Percentiles rank a stretch among this genome's conserved stretches.
Evolutionary conservation across 371 early-diverging fungal species (phyloP).

Genomic region (Apophysomyces elegans): DNA sequence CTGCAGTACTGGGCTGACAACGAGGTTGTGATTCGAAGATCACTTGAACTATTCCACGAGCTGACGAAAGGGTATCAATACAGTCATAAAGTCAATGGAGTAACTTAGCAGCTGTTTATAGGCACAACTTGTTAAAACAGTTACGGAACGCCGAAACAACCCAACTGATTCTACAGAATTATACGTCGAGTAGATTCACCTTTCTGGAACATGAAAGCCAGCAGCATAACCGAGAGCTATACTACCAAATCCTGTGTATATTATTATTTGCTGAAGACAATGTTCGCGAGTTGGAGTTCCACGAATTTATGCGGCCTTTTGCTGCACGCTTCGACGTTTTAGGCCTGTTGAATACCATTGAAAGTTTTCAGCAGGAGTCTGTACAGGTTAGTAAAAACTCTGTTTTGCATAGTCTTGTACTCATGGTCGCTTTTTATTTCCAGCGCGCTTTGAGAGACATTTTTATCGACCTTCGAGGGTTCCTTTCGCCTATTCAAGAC

Average conservation of each 20-base stretch:
- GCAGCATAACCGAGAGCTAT: conserved; percentile 61
- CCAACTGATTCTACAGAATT: conserved; percentile 69
- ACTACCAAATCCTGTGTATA: conserved; percentile 77
- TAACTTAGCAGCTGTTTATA: background rate
- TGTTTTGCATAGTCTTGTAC: background rate
- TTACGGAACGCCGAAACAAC: conserved; percentile 75
- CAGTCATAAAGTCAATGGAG: background rate
- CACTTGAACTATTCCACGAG: conserved; percentile 66
- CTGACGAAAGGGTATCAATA: conserved; percentile 29
- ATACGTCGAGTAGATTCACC: conserved; percentile 67
- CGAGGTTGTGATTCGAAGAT: conserved; percentile 27
- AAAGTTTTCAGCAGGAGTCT: conserved; percentile 47
- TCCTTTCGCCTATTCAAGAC: conserved; percentile 64
- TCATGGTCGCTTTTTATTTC: background rate
- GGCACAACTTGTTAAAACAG: conserved; percentile 19
- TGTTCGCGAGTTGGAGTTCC: conserved; percentile 58
- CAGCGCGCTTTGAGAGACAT: conserved; percentile 51
- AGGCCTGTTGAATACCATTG: conserved; percentile 34
- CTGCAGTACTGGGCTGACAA: conserved; percentile 44
- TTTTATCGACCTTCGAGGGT: conserved; percentile 83
- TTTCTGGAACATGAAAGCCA: conserved; percentile 60
- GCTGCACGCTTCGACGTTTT: conserved; percentile 54
- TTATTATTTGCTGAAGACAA: conserved; percentile 78
- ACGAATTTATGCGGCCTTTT: conserved; percentile 77
- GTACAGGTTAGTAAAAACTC: conserved; percentile 33